phyloP scores from a whole-genome alignment of 768 basidiomycete species.

The Fomitopsis pulvina region DNA sequence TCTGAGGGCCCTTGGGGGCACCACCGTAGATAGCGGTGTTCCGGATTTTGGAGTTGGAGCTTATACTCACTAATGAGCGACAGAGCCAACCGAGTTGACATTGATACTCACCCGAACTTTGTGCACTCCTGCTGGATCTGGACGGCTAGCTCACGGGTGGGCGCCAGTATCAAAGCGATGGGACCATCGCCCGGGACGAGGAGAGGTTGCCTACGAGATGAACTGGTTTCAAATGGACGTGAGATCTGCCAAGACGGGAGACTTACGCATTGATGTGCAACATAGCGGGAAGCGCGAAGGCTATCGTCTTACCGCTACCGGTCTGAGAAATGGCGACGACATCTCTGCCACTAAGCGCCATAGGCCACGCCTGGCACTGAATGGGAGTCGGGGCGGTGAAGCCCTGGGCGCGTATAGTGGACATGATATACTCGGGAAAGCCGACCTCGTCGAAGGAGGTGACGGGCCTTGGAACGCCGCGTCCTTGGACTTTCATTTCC shows the following conservation, averaged over 20 bases:
- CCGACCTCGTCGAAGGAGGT: conserved; percentile 90
- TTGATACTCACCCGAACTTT: no score
- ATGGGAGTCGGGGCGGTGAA: conserved; percentile 90
- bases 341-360: conserved; percentile 93
- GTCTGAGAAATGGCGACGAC: conserved; percentile 97
- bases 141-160: conserved; percentile 96
- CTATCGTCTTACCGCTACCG: conserved; percentile 97
- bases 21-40: conserved; percentile 99
- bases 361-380: conserved; percentile 99
- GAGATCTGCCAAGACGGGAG: conserved; percentile 3
- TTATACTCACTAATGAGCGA: no score
- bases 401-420: conserved; percentile 89
- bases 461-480: conserved; percentile 82
- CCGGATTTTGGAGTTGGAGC: conserved; percentile 88
- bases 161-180: conserved; percentile 93
- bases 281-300: conserved; percentile 98
- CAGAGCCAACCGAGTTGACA: no score
- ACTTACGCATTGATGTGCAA: conserved; percentile 98
- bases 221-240: background rate
- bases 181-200: conserved; percentile 93
- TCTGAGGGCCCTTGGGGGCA: conserved; percentile 97
- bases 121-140: conserved; percentile 99
- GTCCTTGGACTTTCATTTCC: conserved; percentile 92
- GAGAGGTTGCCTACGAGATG: conserved; percentile 91
- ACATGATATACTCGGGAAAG: conserved; percentile 95